Conservation (phyloP, 176 grass and related monocot species). For the Ensete glaucum region DNA sequence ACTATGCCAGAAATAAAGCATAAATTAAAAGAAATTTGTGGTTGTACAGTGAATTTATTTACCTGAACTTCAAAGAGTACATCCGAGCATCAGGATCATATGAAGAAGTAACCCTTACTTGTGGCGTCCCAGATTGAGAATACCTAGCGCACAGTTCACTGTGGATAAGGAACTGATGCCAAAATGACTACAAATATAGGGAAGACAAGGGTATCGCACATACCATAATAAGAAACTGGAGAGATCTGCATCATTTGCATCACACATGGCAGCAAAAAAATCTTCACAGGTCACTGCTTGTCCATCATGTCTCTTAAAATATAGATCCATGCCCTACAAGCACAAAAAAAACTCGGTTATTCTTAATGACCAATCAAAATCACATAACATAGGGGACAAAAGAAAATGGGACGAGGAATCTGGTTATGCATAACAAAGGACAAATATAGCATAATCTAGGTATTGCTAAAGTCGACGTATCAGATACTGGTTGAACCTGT, state of each 20-base stretch:
- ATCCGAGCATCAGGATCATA: constrained; percentile 55
- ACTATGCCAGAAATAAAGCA: background rate
- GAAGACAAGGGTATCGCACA: constrained; percentile 2
- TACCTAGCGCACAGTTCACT: constrained; percentile 51
- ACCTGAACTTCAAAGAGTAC: constrained; percentile 88
- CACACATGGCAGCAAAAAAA: constrained; percentile 93
- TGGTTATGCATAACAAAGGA: background rate
- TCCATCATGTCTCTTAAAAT: constrained; percentile 95
- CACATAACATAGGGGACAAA: constrained; percentile 1
- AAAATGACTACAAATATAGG: constrained; percentile 2
- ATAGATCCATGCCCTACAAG: constrained; percentile 94
- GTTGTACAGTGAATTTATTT: background rate
- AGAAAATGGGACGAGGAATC: constrained; percentile 5
- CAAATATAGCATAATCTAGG: background rate
- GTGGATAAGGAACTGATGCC: constrained; percentile 14
- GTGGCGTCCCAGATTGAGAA: constrained; percentile 81
- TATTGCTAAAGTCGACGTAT: background rate
- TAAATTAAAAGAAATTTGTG: background rate
- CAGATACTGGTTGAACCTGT: background rate
- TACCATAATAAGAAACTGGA: constrained; percentile 91
- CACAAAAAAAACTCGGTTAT: constrained; percentile 18
- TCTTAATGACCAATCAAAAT: constrained; percentile 8
- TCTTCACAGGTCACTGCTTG: constrained; percentile 98
- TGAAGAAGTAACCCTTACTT: constrained; percentile 57
- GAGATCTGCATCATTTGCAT: constrained; percentile 83